Evolutionary conservation across 2,329 filamentous ascomycete species (phyloP), one percentile per base, ranked within the genome.

Genomic region (Penicillium glabrum): DNA sequence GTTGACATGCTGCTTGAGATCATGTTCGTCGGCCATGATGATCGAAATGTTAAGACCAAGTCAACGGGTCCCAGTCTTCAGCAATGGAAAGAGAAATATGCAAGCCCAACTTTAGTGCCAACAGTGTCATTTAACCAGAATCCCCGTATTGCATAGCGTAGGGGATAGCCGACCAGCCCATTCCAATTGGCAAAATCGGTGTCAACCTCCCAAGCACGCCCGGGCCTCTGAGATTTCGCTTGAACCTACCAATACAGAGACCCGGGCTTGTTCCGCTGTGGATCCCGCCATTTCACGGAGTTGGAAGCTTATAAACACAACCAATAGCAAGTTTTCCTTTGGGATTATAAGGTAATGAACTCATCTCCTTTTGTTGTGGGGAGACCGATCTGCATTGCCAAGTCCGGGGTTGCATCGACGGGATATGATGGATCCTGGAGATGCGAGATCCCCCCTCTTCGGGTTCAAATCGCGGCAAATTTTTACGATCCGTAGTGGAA

Each of bases 221-320:
- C 39, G 46, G 16, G 37, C 8, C 35, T 46, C 23, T 26, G 45
- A 13, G 5, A 31, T 21, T 29, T 51, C 56, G 58, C 55, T 54
- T 57, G 37, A 57, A 60, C 55, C 31, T 56, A 48, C 56, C 39
- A 57, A 56, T 57, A 52, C 31, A 11, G 52, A 52, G 11, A 13
- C 26, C 29, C 53, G 56, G 29, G 29, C 4, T 5, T 11, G 46
- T 62, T 62, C 60, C 56, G 58, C 56, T 1, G 58, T 59, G 56
- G 61, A 48, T 21, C n/a, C 7, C 23, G 29, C 29, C 29, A 31
- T 53, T 23, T 23, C 24, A 51, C 29, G 31, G n/a, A 21, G 46
- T 19, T 35, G 29, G 35, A 49, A 39, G 23, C 51, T 43, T 47
- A 46, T 10, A 31, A 11, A n/a, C n/a, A 46, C 29, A 19, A 51